phyloP scores from a whole-genome alignment of 306 rosid species.

The Casuarina glauca region DNA sequence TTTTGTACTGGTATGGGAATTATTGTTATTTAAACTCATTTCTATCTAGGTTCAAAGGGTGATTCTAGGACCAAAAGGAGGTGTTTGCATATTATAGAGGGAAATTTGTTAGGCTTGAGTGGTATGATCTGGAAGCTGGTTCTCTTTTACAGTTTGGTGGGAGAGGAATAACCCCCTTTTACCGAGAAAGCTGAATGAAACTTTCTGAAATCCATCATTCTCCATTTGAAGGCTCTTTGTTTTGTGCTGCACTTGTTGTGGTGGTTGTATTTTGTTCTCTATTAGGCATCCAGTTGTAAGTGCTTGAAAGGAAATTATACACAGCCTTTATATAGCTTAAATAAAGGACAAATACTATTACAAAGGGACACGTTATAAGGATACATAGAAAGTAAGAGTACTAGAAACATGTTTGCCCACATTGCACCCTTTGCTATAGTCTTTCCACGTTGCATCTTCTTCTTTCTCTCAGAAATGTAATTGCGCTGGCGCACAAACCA shows the following conservation, averaged over 20 bases:
- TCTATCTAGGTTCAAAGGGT: background rate
- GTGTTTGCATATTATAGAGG: background rate
- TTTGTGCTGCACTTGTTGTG: background rate
- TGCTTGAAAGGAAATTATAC: background rate
- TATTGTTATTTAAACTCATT: background rate
- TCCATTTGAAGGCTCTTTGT: background rate
- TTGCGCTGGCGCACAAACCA: no score
- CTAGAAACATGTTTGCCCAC: no score
- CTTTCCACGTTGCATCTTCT: no score
- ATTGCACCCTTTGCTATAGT: no score
- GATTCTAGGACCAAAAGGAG: background rate
- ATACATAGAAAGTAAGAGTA: no score
- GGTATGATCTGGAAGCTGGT: background rate
- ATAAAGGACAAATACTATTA: no score
- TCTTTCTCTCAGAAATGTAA: no score
- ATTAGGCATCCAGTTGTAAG: background rate
- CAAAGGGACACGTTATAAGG: no score
- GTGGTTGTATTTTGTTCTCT: background rate
- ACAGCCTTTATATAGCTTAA: no score
- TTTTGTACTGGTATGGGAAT: background rate
- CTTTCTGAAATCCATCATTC: background rate
- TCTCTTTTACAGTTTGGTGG: background rate
- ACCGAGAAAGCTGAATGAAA: background rate
- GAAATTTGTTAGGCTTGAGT: background rate
- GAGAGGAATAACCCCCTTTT: background rate